Base-by-base conservation (phyloP, 805 yeast genomes). In the Candida andamanensis region DNA sequence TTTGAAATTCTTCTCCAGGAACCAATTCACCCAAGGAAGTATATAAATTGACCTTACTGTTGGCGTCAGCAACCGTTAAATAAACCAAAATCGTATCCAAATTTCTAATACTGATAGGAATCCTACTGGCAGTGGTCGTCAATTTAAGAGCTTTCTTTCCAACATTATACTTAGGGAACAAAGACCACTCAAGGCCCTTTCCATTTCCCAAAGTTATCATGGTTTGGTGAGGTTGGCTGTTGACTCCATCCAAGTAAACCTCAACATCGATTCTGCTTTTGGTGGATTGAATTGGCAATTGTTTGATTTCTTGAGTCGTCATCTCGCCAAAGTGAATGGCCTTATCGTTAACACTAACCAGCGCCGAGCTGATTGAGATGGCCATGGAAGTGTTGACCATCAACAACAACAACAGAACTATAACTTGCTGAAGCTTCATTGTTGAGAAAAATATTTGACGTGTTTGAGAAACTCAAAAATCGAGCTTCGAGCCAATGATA, bases 401-500 rank as follows among this genome's bases (percentile, higher is more conserved):
- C 14, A n/a, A 15, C 18, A 33, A 20, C 14, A 12, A 16, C 14
- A 33, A 20, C 4, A 22, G 10, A 24, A 17, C 19, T 14, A 29
- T n/a, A 18, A 26, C 6, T 10, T 13, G 16, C 6, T 15, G 20
- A 16, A 33, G 18, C 23, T 28, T 28, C 36, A 33, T 33, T 22
- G 29, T n/a, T 12, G 21, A 8, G 22, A 19, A 19, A 19, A 19
- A 19, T 8, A 19, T 11, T 19, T 19, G 22, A 19, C 22, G 22
- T 19, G 22, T 19, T 19, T 11, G 22, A 19, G 7, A 54, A 31
- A 76, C 75, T 80, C 74, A 66, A 36, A 61, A 72, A 42, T 51
- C 76, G 30, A 64, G 79, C 3, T 67, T 80, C 5, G 60, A 60
- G 16, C 58, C 74, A 6, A 56, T 75, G 24, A 50, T 69, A 15